Evolutionary conservation across 371 early-diverging fungal genomes (phyloP).

Genomic region (Lichtheimia ornata): DNA sequence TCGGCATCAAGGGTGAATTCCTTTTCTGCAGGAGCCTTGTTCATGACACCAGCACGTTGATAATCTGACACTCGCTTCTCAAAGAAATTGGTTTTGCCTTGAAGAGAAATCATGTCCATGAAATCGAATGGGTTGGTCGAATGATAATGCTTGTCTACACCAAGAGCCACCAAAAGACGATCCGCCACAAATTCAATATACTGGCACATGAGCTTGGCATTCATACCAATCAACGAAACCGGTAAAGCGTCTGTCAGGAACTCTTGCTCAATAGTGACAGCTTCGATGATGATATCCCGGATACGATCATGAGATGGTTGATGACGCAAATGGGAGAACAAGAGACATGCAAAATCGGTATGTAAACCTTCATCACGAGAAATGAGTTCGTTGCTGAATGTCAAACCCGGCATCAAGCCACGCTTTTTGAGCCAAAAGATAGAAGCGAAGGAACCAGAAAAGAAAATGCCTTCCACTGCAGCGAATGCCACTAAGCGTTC

Average conservation of each 20-base stretch:
- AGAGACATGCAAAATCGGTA: slow-evolving; percentile 98
- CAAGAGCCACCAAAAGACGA: slow-evolving; percentile 92
- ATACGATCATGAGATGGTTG: slow-evolving; percentile 80
- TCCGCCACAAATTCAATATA: slow-evolving; percentile 99
- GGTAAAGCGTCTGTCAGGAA: slow-evolving; percentile 97
- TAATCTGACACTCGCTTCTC: slow-evolving; percentile 99
- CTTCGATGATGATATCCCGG: slow-evolving; percentile 85
- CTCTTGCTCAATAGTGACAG: slow-evolving; percentile 96
- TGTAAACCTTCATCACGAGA: slow-evolving; percentile 99
- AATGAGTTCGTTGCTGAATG: slow-evolving; percentile 99
- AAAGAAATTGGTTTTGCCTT: slow-evolving; percentile 99
- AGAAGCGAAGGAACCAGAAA: slow-evolving; percentile 98
- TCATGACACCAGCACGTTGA: slow-evolving; percentile 98
- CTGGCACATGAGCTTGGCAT: slow-evolving; percentile 93
- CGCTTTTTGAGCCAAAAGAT: slow-evolving; percentile 99
- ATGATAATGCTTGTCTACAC: slow-evolving; percentile 87
- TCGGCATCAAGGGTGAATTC: slow-evolving; percentile 84
- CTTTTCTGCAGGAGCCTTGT: slow-evolving; percentile 63
- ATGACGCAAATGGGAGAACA: slow-evolving; percentile 86
- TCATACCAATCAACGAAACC: slow-evolving; percentile 98
- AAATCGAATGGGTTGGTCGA: slow-evolving; percentile 99
- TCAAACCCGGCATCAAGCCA: slow-evolving; percentile 99
- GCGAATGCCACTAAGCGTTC: slow-evolving; percentile 99
- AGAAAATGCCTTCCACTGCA: slow-evolving; percentile 99
- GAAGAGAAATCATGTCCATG: slow-evolving; percentile 99